These are phyloP conservation scores for Zygosaccharomyces lentus DNA, from an alignment of 805 yeast genomes.

Conservation along the genomic window DNA sequence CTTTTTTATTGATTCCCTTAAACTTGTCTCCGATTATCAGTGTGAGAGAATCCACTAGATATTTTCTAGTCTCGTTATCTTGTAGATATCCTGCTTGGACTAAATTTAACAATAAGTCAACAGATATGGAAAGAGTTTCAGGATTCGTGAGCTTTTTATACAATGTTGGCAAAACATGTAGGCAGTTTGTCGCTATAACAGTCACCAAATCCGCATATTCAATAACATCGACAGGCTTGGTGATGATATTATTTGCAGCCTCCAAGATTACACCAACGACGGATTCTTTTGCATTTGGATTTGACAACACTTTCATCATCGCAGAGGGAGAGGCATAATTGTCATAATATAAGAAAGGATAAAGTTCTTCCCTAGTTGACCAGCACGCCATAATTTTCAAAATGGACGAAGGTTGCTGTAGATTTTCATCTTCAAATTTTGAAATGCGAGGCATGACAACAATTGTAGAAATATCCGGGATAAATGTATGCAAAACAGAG, in stretches of 20 bases:
- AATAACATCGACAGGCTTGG: slow-evolving; percentile 39
- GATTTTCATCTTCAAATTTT: slow-evolving; percentile 68
- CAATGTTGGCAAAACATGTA: slow-evolving; percentile 48
- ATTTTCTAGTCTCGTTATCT: slow-evolving; percentile 48
- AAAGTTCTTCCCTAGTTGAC: slow-evolving; percentile 45
- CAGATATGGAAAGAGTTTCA: slow-evolving; percentile 49
- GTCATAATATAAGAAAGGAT: slow-evolving; percentile 52
- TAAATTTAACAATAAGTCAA: slow-evolving; percentile 47
- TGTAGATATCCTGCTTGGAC: slow-evolving; percentile 56
- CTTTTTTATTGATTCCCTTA: slow-evolving; percentile 45
- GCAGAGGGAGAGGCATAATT: slow-evolving; percentile 52
- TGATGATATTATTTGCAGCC: slow-evolving; percentile 47
- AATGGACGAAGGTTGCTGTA: slow-evolving; percentile 78
- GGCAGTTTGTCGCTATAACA: slow-evolving; percentile 53
- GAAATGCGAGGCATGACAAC: slow-evolving; percentile 62
- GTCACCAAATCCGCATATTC: slow-evolving; percentile 50
- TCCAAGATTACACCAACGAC: slow-evolving; percentile 56
- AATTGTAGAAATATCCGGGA: slow-evolving; percentile 46
- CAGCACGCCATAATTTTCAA: slow-evolving; percentile 61
- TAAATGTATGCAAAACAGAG: slow-evolving; percentile 54
- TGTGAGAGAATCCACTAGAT: slow-evolving; percentile 54
- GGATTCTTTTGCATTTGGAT: slow-evolving; percentile 57
- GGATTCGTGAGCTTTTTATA: slow-evolving; percentile 38
- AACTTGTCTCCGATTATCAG: slow-evolving; percentile 57
- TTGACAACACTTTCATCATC: slow-evolving; percentile 50